Evolutionary conservation across 1,284 basidiomycete species (phyloP).

Genomic region (Ganoderma meredithae): DNA sequence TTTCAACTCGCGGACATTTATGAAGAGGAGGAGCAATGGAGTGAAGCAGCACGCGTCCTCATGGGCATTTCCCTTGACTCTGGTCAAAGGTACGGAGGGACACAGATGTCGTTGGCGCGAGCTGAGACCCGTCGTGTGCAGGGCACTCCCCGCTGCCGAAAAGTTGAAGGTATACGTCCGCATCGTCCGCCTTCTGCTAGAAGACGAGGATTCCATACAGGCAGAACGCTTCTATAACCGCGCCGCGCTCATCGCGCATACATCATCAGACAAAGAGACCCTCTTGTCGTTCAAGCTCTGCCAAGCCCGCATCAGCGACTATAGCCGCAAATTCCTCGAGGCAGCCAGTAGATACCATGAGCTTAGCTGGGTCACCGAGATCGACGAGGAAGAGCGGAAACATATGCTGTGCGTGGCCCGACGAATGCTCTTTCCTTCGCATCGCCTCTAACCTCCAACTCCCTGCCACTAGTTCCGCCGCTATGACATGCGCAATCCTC

Average conservation of each 20-base stretch:
- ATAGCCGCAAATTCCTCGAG: conserved; percentile 90
- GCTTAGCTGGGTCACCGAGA: conserved; percentile 85
- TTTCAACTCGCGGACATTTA: conserved; percentile 89
- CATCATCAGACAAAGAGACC: conserved; percentile 78
- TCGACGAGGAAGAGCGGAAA: conserved; percentile 90
- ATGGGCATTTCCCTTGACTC: conserved; percentile 93
- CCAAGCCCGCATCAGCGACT: conserved; percentile 94
- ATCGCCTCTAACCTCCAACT: background rate
- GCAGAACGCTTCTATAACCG: conserved; percentile 98
- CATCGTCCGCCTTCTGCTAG: conserved; percentile 93
- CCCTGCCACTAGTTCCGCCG: conserved; percentile 70
- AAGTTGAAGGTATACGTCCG: conserved; percentile 93
- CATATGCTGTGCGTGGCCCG: conserved; percentile 76
- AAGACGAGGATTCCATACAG: conserved; percentile 93
- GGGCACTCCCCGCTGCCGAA: conserved; percentile 81
- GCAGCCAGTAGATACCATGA: conserved; percentile 97
- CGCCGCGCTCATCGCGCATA: conserved; percentile 89
- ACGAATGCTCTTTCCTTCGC: background rate
- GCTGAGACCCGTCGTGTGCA: conserved; percentile 38
- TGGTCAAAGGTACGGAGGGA: conserved; percentile 73
- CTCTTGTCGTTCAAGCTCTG: conserved; percentile 86
- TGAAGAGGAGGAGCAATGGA: conserved; percentile 94
- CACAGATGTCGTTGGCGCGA: background rate
- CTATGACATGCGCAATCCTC: conserved; percentile 96
- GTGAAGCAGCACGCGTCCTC: conserved; percentile 88